Evolutionary conservation across 2,329 filamentous ascomycete species (phyloP).

Genomic region (Scleromitrula shiraiana): DNA sequence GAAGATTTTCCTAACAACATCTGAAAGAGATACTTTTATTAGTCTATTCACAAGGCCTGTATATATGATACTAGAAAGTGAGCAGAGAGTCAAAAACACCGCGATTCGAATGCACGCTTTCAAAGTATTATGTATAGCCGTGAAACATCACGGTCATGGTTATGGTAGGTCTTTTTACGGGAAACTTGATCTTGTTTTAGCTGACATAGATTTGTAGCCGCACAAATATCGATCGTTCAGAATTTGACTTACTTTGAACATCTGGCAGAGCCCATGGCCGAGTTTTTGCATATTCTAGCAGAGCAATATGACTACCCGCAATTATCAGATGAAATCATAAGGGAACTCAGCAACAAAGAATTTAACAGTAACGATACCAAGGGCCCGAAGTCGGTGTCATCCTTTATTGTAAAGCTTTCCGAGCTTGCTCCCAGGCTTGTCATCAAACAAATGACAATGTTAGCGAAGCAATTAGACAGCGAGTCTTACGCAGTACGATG

Average conservation of each 20-base stretch:
- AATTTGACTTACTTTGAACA: slow-evolving; percentile 98
- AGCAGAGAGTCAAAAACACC: slow-evolving; percentile 82
- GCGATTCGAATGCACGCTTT: slow-evolving; percentile 93
- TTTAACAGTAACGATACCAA: slow-evolving; percentile 95
- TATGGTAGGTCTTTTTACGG: slow-evolving; percentile 58
- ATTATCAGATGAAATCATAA: slow-evolving; percentile 83
- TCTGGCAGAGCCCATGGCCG: slow-evolving; percentile 97
- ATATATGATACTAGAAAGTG: slow-evolving; percentile 89
- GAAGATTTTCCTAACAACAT: slow-evolving; percentile 92
- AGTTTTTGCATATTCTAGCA: slow-evolving; percentile 89
- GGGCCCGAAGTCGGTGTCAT: slow-evolving; percentile 91
- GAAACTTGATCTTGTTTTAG: slow-evolving; percentile 17
- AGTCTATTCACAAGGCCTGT: slow-evolving; percentile 85
- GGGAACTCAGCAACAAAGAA: slow-evolving; percentile 93
- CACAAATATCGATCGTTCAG: slow-evolving; percentile 96
- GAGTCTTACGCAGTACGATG: slow-evolving; percentile 94
- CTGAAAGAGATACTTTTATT: slow-evolving; percentile 92
- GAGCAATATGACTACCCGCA: slow-evolving; percentile 98
- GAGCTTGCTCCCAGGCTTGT: slow-evolving; percentile 86
- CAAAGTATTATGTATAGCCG: slow-evolving; percentile 90
- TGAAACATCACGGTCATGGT: slow-evolving; percentile 96
- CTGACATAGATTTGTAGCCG: slow-evolving; percentile 48
- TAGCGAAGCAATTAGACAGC: slow-evolving; percentile 92
- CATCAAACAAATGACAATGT: slow-evolving; percentile 93
- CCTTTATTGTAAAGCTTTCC: slow-evolving; percentile 87